Conservation (phyloP, 306 rosid species). For the Alnus rubra region DNA sequence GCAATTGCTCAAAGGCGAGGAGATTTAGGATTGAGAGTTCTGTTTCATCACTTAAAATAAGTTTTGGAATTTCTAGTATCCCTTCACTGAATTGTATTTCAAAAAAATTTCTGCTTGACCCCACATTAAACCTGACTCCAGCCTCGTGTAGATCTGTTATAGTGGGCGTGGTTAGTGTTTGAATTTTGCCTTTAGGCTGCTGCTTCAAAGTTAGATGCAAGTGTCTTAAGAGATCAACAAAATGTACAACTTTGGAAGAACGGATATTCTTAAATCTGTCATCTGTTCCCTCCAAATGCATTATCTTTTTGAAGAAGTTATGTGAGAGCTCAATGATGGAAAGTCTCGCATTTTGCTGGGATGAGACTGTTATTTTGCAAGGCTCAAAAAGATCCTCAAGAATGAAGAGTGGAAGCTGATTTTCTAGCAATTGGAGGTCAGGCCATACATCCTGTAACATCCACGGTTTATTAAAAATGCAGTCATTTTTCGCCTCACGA, state of each 20-base stretch:
- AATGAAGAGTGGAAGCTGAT: constrained; percentile 52
- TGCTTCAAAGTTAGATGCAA: too few relatives aligned
- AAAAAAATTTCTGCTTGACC: too few relatives aligned
- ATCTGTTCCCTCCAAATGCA: neutral
- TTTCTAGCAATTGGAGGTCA: too few relatives aligned
- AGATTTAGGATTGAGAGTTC: constrained; percentile 18
- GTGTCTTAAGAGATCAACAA: too few relatives aligned
- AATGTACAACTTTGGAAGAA: constrained; percentile 18
- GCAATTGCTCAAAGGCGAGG: constrained; percentile 37
- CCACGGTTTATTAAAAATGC: too few relatives aligned
- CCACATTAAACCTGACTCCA: too few relatives aligned
- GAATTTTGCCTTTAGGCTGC: too few relatives aligned
- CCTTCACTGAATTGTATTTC: constrained; percentile 22
- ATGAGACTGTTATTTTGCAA: neutral
- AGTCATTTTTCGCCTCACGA: neutral
- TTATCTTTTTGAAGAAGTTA: constrained; percentile 8
- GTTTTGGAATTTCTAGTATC: constrained; percentile 31
- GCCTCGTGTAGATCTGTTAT: too few relatives aligned
- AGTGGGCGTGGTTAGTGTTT: too few relatives aligned
- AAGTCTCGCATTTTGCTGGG: neutral
- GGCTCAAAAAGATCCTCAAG: constrained; percentile 26
- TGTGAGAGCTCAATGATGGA: constrained; percentile 27
- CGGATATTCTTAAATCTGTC: neutral
- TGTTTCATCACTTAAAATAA: neutral
- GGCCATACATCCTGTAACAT: constrained; percentile 32